Evolutionary conservation across 2,329 filamentous ascomycete genomes (phyloP).

Genomic region (Penicillium sclerotigenum): DNA sequence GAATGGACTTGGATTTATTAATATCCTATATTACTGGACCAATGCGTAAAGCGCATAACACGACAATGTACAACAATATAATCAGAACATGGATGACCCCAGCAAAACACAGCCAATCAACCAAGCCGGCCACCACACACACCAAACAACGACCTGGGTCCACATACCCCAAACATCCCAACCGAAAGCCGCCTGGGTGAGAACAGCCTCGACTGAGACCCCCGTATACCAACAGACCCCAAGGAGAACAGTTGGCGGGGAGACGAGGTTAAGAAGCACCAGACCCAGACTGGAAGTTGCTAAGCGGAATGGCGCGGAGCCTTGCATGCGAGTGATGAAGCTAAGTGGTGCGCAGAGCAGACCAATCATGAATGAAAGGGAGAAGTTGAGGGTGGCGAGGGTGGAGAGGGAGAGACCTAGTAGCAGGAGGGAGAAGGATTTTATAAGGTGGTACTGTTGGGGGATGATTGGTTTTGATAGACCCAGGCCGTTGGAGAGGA

Average conservation of each 20-base stretch:
- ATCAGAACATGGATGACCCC: slow-evolving; percentile 35
- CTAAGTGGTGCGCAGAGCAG: slow-evolving; percentile 73
- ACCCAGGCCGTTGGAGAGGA: slow-evolving; percentile 49
- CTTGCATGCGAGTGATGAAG: slow-evolving; percentile 54
- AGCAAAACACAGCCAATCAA: slow-evolving; percentile 53
- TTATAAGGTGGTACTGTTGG: slow-evolving; percentile 75
- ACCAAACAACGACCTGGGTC: slow-evolving; percentile 86
- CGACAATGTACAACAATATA: neutral
- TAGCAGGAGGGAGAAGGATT: slow-evolving; percentile 87
- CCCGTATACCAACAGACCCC: slow-evolving; percentile 49
- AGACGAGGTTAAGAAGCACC: slow-evolving; percentile 57
- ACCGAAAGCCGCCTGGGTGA: slow-evolving; percentile 74
- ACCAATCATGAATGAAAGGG: slow-evolving; percentile 79
- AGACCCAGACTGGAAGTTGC: slow-evolving; percentile 41
- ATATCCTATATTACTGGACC: neutral
- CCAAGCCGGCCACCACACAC: slow-evolving; percentile 95
- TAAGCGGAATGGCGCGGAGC: slow-evolving; percentile 21
- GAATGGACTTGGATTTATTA: slow-evolving; percentile 1
- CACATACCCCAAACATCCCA: slow-evolving; percentile 90
- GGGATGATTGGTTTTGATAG: slow-evolving; percentile 51
- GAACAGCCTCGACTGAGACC: slow-evolving; percentile 54
- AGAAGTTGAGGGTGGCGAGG: slow-evolving; percentile 94
- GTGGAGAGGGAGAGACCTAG: slow-evolving; percentile 89
- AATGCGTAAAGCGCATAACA: neutral
- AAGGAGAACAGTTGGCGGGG: slow-evolving; percentile 58